Conservation (phyloP, 768 basidiomycete species). For the Mrakia blollopis region DNA sequence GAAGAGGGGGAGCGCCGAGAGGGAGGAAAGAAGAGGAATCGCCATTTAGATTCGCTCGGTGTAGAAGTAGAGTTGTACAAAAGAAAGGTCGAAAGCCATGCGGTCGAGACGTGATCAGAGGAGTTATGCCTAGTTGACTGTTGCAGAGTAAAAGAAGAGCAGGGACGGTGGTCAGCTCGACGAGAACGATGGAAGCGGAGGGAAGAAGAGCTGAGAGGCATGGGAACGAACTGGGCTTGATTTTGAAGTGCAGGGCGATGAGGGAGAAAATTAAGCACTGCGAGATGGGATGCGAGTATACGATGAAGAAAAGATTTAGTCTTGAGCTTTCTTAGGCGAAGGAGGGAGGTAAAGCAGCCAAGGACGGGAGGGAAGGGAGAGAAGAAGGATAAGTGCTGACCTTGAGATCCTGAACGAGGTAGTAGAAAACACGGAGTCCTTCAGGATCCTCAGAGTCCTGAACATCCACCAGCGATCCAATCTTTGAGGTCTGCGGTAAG, state of each 20-base stretch:
- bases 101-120: background rate
- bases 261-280: constrained; percentile 97
- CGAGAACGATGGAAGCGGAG: no score
- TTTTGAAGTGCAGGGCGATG: constrained; percentile 99
- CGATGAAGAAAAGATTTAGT: background rate
- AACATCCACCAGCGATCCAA: constrained; percentile 92
- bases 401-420: constrained; percentile 95
- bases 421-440: constrained; percentile 95
- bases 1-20: background rate
- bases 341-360: background rate
- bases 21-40: background rate
- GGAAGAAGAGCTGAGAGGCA: background rate
- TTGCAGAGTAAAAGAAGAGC: background rate
- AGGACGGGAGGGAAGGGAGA: background rate
- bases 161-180: background rate
- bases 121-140: background rate
- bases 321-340: background rate
- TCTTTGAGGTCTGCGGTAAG: constrained; percentile 99
- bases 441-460: constrained; percentile 96
- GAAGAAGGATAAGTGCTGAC: constrained; percentile 47
- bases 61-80: background rate
- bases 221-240: constrained; percentile 75
- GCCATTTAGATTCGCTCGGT: background rate
- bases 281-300: background rate
- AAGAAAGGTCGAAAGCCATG: background rate